Base-by-base conservation (phyloP, 2,329 filamentous ascomycete genomes). In the Fusarium globosum region DNA sequence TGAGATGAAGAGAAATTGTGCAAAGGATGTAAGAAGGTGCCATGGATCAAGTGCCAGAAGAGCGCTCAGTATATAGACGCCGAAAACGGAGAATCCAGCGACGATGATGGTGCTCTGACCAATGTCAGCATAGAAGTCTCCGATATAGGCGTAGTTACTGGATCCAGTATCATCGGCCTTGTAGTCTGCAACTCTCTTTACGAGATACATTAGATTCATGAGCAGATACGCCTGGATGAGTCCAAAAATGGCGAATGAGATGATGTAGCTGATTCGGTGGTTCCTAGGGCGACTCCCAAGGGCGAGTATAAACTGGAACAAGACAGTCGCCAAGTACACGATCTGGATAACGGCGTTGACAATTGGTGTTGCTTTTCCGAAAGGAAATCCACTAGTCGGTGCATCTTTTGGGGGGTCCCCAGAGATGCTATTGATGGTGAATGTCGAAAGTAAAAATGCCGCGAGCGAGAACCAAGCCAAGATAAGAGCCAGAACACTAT, bases 231-330 rank as follows among this genome's bases (percentile, higher is more conserved):
- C 55, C 20, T 71, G 64, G 2, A 71, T 62, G 0, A 68, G 28
- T 2, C 64, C 68, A 4, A 73, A 73, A 7, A 65, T 53, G 3
- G 53, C 43, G 23, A 73, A 72, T 4, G 66, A 73, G 2, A 70
- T n/a, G 18, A 51, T 48, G 0, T 72, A 73, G 4, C 61, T 48
- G 3, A 64, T 30, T 7, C 51, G 39, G 1, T 61, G 58, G 0
- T 60, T 68, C 1, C 65, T 67, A 0, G 69, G 69, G 0, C 69
- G 39, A 8, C 60, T 68, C 18, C 71, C 71, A 0, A 73, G 36
- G 0, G 71, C 71, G 0, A 73, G 53, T 18, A 73, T 60, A 4
- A 70, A 73, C 45, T 73, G 71, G 4, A 72, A 51, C 0, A 73
- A 9, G 0, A 73, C 26, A 1, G 63, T 68, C 0, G 59, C 69